Evolutionary conservation across 1,284 basidiomycete genomes (phyloP).

Genomic region (Trichosporon sp.): DNA sequence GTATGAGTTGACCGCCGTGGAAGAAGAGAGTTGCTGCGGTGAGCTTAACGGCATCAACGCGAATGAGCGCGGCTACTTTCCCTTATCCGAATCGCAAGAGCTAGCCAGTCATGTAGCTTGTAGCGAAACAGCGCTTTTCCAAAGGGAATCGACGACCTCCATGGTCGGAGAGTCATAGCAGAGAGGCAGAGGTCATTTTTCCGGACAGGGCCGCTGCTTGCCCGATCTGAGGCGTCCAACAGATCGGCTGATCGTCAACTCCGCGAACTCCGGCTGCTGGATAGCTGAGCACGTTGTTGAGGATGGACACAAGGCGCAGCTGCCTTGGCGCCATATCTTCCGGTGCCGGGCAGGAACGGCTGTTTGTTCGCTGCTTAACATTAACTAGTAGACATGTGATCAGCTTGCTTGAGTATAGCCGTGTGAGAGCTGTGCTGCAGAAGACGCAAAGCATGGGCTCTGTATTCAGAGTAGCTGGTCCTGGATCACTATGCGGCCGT

Average conservation of each 20-base stretch:
- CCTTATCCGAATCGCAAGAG: not conserved
- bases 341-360: too few relatives aligned
- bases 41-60: not conserved
- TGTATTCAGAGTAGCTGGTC: too few relatives aligned
- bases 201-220: not conserved
- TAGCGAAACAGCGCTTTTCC: not conserved
- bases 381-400: too few relatives aligned
- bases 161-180: too few relatives aligned
- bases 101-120: not conserved
- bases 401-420: too few relatives aligned
- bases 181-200: not conserved
- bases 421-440: too few relatives aligned
- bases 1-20: not conserved
- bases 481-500: too few relatives aligned
- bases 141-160: not conserved
- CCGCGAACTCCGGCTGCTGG: not conserved
- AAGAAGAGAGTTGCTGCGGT: not conserved
- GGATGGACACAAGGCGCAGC: not conserved
- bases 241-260: not conserved
- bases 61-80: not conserved
- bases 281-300: not conserved
- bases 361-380: too few relatives aligned
- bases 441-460: too few relatives aligned
- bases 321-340: not conserved
- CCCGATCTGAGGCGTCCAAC: not conserved